These are phyloP conservation scores for Discostella pseudostelligera DNA, from an alignment of 108 stramenopile species.

Conservation along the genomic window DNA sequence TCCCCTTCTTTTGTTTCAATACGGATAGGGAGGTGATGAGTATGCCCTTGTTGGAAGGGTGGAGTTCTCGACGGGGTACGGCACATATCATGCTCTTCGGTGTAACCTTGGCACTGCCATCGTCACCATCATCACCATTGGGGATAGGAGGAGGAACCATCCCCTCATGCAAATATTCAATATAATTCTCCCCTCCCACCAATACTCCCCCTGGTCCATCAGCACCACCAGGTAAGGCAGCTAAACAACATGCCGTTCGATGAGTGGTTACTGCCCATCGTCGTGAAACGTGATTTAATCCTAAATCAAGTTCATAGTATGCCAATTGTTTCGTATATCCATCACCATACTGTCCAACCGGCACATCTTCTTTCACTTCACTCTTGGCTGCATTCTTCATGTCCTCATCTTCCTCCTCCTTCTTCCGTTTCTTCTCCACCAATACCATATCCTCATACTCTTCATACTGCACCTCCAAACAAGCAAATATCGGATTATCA, in stretches of 20 bases:
- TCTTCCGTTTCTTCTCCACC: slow-evolving; percentile 7
- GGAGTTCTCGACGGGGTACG: slow-evolving; percentile 79
- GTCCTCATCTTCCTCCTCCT: slow-evolving; percentile 15
- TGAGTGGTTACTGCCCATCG: slow-evolving; percentile 77
- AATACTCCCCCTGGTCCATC: slow-evolving; percentile 94
- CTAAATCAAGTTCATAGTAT: slow-evolving; percentile 98
- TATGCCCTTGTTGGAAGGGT: slow-evolving; percentile 72
- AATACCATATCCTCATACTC: slow-evolving; percentile 70
- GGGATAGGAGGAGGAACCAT: slow-evolving; percentile 28
- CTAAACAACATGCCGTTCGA: slow-evolving; percentile 81
- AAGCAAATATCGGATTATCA: slow-evolving; percentile 97
- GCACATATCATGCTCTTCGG: slow-evolving; percentile 55
- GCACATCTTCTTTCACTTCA: slow-evolving; percentile 30
- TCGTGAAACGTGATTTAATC: slow-evolving; percentile 97
- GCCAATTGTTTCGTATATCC: slow-evolving; percentile 65
- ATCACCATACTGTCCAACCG: slow-evolving; percentile 30
- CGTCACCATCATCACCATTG: background rate
- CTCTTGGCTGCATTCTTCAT: slow-evolving; percentile 32
- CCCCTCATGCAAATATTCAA: slow-evolving; percentile 90
- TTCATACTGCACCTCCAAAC: slow-evolving; percentile 92
- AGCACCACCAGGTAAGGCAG: slow-evolving; percentile 90
- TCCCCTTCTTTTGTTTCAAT: slow-evolving; percentile 87
- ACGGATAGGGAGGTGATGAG: slow-evolving; percentile 82
- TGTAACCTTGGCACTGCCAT: background rate
- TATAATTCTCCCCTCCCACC: slow-evolving; percentile 93